Evolutionary conservation across 2,329 filamentous ascomycete genomes (phyloP), one percentile per base, ranked within the genome.

Genomic region (Penicillium sp.): DNA sequence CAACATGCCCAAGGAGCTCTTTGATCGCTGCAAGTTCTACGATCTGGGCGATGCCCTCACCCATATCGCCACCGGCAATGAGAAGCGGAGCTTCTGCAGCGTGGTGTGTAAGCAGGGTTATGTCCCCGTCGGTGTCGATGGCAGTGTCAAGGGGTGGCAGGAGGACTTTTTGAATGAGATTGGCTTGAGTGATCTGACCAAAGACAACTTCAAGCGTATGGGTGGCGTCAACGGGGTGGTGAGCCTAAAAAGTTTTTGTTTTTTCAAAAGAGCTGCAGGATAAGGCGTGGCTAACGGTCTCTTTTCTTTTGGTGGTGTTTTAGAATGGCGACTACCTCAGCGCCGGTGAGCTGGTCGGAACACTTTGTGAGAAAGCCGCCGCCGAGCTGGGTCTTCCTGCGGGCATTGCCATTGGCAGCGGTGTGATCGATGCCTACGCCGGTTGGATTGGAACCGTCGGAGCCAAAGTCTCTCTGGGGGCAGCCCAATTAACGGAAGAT

Each of bases 371-470:
- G 54, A 86, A 86, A 62, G 90, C 93, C 5, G 88, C 86, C 12
- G 72, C 77, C 41, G 86, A 96, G 55, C 82, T 98, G 51, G 91
- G 93, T 6, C 79, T 98, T 3, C 85, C 85, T 4, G 77, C 85
- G 18, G 91, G 90, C 35, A 93, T 96, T 58, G 89, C 93, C 13
- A 86, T 98, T 47, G 93, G 93, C 46, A 95, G 89, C 63, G 90
- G 90, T 68, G 93, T 98, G 55, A 98, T 98, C 64, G 93, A 98
- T 67, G 93, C 93, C 13, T 98, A 98, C 63, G 93, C 93, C 50
- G 93, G 93, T 55, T 98, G 93, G 93, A 93, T 98, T 58, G 93
- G 93, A 52, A 97, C 93, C 1, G 93, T 98, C n/a, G 93, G 93
- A 49, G 91, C 93, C 51, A 96, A 96, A 70, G 88, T 96, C 59